phyloP scores from a whole-genome alignment of 2,329 filamentous ascomycete species.

The Paracoccidioides brasiliensis region DNA sequence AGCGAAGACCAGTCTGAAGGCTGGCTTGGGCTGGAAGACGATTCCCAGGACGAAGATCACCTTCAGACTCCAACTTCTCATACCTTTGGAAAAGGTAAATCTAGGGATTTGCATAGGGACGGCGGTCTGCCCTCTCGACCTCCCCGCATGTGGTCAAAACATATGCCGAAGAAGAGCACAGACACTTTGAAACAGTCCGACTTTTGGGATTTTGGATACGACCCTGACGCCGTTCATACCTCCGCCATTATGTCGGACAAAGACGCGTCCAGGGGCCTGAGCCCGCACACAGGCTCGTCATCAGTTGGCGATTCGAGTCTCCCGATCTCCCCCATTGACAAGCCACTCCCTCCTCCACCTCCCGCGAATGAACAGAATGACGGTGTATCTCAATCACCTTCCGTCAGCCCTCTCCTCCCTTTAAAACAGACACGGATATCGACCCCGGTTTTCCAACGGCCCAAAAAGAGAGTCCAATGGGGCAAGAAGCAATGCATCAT shows the following conservation, averaged over 20 bases:
- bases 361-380: constrained; percentile 16
- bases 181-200: constrained; percentile 33
- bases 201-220: constrained; percentile 34
- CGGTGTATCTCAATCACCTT: constrained; percentile 5
- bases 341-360: constrained; percentile 28
- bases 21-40: constrained; percentile 31
- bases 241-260: constrained; percentile 23
- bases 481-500: constrained; percentile 63
- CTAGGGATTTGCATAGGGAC: constrained; percentile 1
- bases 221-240: constrained; percentile 21
- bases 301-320: constrained; percentile 4
- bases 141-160: constrained; percentile 16
- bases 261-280: constrained; percentile 13
- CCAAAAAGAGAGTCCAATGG: constrained; percentile 63
- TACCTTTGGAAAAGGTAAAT: constrained; percentile 5
- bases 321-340: constrained; percentile 23
- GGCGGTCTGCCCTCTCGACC: constrained; percentile 10
- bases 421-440: background rate
- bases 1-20: constrained; percentile 31
- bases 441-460: constrained; percentile 19
- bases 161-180: constrained; percentile 25
- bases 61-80: constrained; percentile 26
- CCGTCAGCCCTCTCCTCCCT: constrained; percentile 1
- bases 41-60: constrained; percentile 25
- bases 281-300: background rate